Percentiles rank a stretch among this genome's conserved stretches.
Conservation (phyloP, 352 stramenopile species). For the Ophiocytium majus region DNA sequence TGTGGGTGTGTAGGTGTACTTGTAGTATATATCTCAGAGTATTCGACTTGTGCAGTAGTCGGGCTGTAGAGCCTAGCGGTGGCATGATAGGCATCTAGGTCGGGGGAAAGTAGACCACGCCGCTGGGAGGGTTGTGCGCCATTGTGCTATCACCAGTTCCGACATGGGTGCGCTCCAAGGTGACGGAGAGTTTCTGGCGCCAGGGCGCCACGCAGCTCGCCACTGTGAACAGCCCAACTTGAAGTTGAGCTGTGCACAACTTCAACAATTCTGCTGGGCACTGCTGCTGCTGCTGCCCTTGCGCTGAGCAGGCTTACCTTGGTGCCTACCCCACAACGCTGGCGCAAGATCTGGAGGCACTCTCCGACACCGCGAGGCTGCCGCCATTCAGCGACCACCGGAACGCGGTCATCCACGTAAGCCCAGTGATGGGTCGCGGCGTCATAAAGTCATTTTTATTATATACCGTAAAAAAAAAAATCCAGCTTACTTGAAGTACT, state of each 20-base stretch:
- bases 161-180: too few relatives aligned
- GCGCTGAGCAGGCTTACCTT: slow-evolving; percentile 46
- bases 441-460: too few relatives aligned
- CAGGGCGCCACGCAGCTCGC: not conserved
- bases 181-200: not conserved
- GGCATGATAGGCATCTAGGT: not conserved
- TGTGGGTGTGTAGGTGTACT: too few relatives aligned
- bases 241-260: not conserved
- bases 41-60: too few relatives aligned
- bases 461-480: too few relatives aligned
- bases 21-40: too few relatives aligned
- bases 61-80: too few relatives aligned
- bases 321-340: slow-evolving; percentile 68
- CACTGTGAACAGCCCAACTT: not conserved
- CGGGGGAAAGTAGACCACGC: not conserved
- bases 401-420: slow-evolving; percentile 10
- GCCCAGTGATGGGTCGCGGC: too few relatives aligned
- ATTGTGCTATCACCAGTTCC: not conserved
- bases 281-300: not conserved
- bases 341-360: slow-evolving; percentile 63
- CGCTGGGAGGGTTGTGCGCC: not conserved
- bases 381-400: slow-evolving; percentile 17
- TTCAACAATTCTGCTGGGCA: not conserved
- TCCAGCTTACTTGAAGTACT: too few relatives aligned
- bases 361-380: slow-evolving; percentile 40